Evolutionary conservation across 2,329 filamentous ascomycete genomes (phyloP), one percentile per base, ranked within the genome.

Genomic region (Neofusicoccum parvum): DNA sequence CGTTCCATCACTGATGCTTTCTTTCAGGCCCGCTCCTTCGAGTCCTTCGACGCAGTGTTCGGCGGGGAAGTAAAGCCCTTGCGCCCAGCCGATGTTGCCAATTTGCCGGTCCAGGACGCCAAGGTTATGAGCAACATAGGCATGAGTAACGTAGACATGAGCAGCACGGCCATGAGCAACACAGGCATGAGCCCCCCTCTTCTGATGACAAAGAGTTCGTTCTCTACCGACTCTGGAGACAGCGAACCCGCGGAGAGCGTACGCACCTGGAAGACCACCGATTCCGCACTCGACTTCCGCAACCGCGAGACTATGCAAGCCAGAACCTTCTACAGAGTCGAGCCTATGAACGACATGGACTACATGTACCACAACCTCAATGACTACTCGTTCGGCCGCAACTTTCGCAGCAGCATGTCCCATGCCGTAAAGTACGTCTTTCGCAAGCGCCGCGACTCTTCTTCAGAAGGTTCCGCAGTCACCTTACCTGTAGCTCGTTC

Each of bases 1-100:
- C 5, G 27, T 32, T 32, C 27, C 27, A 32, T 32, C 23, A 27
- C 62, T 64, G 5, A 64, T 9, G 1, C 23, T 3, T 34, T 14
- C 36, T 17, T 32, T 3, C n/a, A 75, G n/a, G 81, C 85, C 50
- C 79, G 82, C 3, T 70, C 80, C 39, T 83, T 75, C 70, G 74
- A 76, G 7, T 81, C 80, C 34, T 78, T 86, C 67, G 75, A 80
- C 3, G 72, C 78, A 12, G 74, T 84, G 39, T 73, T 81, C 27
- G 74, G 71, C 34, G 75, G 78, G 39, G 70, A 76, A 41, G 68
- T 76, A 17, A 62, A 72, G 27, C 72, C 78, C 1, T 34, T 81
- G 10, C 75, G 76, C 1, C 60, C 68, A 14, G 63, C 71, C 0
- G 77, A 80, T 12, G 67, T 69, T 12, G 53, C 68, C 11, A 59